Conservation (phyloP, 768 basidiomycete genomes). For the Xanthoconium stramineum region DNA sequence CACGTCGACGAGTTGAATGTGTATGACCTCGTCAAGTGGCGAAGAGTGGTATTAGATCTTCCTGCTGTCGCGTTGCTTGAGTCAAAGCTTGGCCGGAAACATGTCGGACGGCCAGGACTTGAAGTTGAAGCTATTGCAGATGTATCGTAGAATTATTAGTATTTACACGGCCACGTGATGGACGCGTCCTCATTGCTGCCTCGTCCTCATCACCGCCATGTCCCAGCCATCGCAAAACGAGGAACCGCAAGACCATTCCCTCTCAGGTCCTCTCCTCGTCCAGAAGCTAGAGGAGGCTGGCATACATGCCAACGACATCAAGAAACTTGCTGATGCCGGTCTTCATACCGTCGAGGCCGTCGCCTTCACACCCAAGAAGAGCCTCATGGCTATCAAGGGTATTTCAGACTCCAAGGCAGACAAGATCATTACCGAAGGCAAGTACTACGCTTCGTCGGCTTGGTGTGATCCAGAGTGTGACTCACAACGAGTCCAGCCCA, state of each 20-base stretch:
- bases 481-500: conserved; percentile 52
- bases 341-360: conserved; percentile 93
- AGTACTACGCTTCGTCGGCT: conserved; percentile 17
- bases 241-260: conserved; percentile 50
- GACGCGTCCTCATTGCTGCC: conserved; percentile 22
- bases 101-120: neutral
- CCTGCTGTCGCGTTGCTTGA: conserved; percentile 81
- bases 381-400: conserved; percentile 86
- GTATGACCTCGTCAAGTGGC: conserved; percentile 83
- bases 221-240: conserved; percentile 52
- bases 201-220: conserved; percentile 11
- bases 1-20: conserved; percentile 68
- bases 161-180: conserved; percentile 31
- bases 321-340: conserved; percentile 91
- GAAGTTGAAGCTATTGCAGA: conserved; percentile 5
- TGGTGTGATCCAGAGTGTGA: neutral
- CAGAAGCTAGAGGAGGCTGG: conserved; percentile 85
- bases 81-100: conserved; percentile 49
- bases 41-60: conserved; percentile 75
- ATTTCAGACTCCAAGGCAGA: conserved; percentile 97
- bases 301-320: conserved; percentile 85
- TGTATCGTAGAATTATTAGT: neutral
- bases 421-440: conserved; percentile 91
- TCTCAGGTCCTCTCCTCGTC: conserved; percentile 82
- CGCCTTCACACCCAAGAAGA: conserved; percentile 96